Evolutionary conservation across 164 flowering plant species (phyloP).

Genomic region (Echeveria elegans): DNA sequence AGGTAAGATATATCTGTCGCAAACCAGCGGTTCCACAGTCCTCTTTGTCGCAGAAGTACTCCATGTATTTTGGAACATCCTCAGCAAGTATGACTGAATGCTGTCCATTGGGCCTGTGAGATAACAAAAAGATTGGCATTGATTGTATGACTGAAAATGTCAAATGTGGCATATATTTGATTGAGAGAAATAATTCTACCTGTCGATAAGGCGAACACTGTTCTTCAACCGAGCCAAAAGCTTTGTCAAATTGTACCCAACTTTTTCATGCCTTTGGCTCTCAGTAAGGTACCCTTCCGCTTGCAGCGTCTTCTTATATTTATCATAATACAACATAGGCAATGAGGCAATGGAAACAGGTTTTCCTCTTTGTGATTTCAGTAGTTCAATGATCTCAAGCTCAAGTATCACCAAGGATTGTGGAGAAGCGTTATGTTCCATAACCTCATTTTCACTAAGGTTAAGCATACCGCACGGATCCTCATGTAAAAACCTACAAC

Average conservation of each 20-base stretch:
- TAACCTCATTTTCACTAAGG: slow-evolving; percentile 24
- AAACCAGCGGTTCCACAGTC: slow-evolving; percentile 69
- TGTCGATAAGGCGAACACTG: slow-evolving; percentile 65
- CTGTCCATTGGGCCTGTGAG: slow-evolving; percentile 86
- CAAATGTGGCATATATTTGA: no score
- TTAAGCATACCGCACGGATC: slow-evolving; percentile 4
- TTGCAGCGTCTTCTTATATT: slow-evolving; percentile 59
- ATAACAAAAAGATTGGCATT: not conserved
- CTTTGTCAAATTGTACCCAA: slow-evolving; percentile 79
- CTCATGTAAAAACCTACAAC: slow-evolving; percentile 48
- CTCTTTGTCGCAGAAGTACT: slow-evolving; percentile 39
- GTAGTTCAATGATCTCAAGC: slow-evolving; percentile 56
- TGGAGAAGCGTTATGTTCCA: slow-evolving; percentile 32
- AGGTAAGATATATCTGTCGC: slow-evolving; percentile 81
- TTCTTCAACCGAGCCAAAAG: slow-evolving; percentile 64
- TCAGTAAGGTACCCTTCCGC: slow-evolving; percentile 89
- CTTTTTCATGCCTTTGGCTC: slow-evolving; percentile 88
- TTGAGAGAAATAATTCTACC: slow-evolving; percentile 21
- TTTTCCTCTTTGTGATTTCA: slow-evolving; percentile 53
- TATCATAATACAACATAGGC: slow-evolving; percentile 69
- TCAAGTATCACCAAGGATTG: slow-evolving; percentile 70
- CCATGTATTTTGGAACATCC: slow-evolving; percentile 57
- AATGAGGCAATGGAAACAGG: slow-evolving; percentile 85
- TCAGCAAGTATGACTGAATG: slow-evolving; percentile 74
- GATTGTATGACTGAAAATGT: not conserved